A percentile compares a stretch with the other conserved stretches of the same genome.
Evolutionary conservation across 2,329 filamentous ascomycete genomes (phyloP).

Genomic region (Fusarium heterosporum): DNA sequence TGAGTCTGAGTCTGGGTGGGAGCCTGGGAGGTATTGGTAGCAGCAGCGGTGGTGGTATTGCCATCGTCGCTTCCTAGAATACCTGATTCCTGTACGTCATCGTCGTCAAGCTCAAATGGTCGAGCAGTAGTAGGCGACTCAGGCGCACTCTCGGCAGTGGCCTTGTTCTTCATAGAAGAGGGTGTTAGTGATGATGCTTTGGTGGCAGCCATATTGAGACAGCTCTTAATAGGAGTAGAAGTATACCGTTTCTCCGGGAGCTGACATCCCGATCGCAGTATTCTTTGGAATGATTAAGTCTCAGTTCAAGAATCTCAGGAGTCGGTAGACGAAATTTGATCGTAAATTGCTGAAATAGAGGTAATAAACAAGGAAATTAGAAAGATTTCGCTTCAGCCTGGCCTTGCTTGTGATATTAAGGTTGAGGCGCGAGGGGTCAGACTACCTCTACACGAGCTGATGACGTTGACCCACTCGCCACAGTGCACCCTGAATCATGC

Average conservation of each 20-base stretch:
- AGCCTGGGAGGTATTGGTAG: conserved; percentile 44
- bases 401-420: conserved; percentile 46
- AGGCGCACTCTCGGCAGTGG: conserved; percentile 57
- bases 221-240: conserved; percentile 32
- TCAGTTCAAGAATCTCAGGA: conserved; percentile 4
- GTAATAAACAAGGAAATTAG: conserved; percentile 41
- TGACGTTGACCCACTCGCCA: conserved; percentile 56
- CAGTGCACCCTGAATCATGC: conserved; percentile 21
- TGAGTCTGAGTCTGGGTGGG: not conserved
- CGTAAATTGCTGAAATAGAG: conserved; percentile 17
- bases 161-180: conserved; percentile 56
- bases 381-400: conserved; percentile 47
- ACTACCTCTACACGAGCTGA: conserved; percentile 49
- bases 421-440: conserved; percentile 50
- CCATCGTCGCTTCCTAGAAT: conserved; percentile 59
- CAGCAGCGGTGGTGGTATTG: conserved; percentile 41
- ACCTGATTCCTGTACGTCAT: conserved; percentile 73
- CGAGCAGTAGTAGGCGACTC: conserved; percentile 75
- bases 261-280: conserved; percentile 54
- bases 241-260: conserved; percentile 59
- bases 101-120: conserved; percentile 76
- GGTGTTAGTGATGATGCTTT: conserved; percentile 39
- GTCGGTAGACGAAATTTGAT: conserved; percentile 16
- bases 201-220: conserved; percentile 21
- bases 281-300: conserved; percentile 9